phyloP scores from a whole-genome alignment of 108 stramenopile species.

The Nannochloropsis gaditana region DNA sequence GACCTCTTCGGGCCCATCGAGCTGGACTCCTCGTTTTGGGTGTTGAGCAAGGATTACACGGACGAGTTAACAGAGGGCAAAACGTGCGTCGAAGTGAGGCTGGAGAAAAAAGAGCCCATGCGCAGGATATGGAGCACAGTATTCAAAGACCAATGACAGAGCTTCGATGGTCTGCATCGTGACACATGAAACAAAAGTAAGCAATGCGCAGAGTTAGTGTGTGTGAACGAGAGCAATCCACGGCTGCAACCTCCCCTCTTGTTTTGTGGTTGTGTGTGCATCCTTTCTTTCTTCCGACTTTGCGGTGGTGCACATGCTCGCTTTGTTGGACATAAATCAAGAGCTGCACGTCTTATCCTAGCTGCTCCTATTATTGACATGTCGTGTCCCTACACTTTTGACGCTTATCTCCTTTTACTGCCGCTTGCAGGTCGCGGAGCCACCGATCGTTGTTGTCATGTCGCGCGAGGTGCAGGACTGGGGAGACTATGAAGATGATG shows the following conservation, averaged over 20 bases:
- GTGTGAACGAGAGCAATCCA: not conserved
- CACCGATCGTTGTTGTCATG: not conserved
- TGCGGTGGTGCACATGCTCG: too few relatives aligned
- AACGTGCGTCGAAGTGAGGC: not conserved
- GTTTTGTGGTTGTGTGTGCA: not conserved
- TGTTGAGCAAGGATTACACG: conserved; percentile 3
- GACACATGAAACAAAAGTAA: too few relatives aligned
- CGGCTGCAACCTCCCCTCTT: not conserved
- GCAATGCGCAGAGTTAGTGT: too few relatives aligned
- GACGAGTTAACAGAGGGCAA: conserved; percentile 5
- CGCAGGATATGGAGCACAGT: not conserved
- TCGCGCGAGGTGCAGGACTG: not conserved
- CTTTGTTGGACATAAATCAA: too few relatives aligned
- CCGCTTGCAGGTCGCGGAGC: too few relatives aligned
- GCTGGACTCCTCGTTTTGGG: not conserved
- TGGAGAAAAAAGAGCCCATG: conserved; percentile 14
- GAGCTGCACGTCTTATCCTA: too few relatives aligned
- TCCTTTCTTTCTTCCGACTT: too few relatives aligned
- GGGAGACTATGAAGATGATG: conserved; percentile 14
- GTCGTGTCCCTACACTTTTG: too few relatives aligned
- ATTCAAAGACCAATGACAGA: not conserved
- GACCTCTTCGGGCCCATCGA: not conserved
- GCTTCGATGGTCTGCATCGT: too few relatives aligned
- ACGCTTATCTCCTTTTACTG: too few relatives aligned
- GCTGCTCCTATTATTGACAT: too few relatives aligned